Evolutionary conservation across 495 filamentous ascomycete genomes (phyloP), one percentile per base, ranked within the genome.

Genomic region (Chaetomium tenue): DNA sequence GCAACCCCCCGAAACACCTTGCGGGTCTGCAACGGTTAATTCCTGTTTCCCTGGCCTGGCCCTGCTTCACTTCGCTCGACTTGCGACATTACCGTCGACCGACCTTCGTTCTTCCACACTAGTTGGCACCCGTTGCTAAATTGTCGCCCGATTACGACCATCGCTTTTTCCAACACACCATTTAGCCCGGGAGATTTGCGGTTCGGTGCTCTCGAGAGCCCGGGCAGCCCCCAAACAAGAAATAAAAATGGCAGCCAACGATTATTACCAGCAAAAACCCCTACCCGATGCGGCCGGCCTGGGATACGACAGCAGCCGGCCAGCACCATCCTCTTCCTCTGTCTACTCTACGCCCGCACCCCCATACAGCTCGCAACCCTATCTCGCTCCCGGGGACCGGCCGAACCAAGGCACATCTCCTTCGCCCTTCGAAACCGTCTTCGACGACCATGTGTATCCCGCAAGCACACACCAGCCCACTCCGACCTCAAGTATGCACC

Each of bases 211-310:
- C 22, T 40, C 22, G 12, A n/a, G 53, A 47, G 16, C 26, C 52
- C 15, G 33, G 12, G 40, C 13, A 47, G 54, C 47, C 51, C 42
- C 60, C 42, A 57, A 59, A 37, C 33, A 33, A n/a, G 59, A 39
- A 50, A 50, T 6, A 20, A 50, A 20, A 84, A 96, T 95, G 91
- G 89, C 91, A 58, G 83, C 90, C 65, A 90, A 92, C 81, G 88
- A 91, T 63, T 92, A 92, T 76, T 92, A 92, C 79, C 83, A 84
- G 72, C 71, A 78, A 57, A 79, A 78, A 63, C 78, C 84, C 67
- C 74, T 73, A 25, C 75, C 69, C 46, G 68, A 75, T 72, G 68
- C 60, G 64, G 39, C 55, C 33, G 37, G 72, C 67, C 70, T 70
- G 61, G 63, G 54, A 30, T 71, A 70, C 52, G 63, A 72, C 65